These are phyloP conservation scores for Myxozyma neotropica DNA, from an alignment of 805 yeast species.

Conservation along the genomic window DNA sequence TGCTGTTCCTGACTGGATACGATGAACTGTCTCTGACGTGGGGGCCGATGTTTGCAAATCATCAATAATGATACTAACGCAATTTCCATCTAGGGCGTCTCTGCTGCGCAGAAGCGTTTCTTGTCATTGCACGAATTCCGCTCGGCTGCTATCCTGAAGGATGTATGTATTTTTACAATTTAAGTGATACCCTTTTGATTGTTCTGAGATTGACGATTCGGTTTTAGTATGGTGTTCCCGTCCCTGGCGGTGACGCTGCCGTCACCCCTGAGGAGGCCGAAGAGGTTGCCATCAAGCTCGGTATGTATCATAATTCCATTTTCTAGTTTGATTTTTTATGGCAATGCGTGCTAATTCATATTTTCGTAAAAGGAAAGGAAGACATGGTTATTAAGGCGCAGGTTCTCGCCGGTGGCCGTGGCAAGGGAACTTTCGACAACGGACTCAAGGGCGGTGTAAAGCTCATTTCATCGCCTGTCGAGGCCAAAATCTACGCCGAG, in stretches of 20 bases:
- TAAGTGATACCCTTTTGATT: no score
- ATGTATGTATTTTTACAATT: no score
- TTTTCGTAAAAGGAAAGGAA: slow-evolving; percentile 52
- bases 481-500: slow-evolving; percentile 81
- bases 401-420: slow-evolving; percentile 99
- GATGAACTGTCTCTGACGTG: no score
- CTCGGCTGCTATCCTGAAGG: slow-evolving; percentile 80
- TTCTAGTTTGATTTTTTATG: no score
- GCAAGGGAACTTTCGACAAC: slow-evolving; percentile 95
- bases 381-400: slow-evolving; percentile 97
- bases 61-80: no score
- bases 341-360: neutral
- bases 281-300: slow-evolving; percentile 72
- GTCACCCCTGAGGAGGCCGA: slow-evolving; percentile 86
- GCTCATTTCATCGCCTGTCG: slow-evolving; percentile 79
- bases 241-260: slow-evolving; percentile 91
- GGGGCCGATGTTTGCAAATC: no score
- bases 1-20: no score
- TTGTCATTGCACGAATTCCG: slow-evolving; percentile 95
- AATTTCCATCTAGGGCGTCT: neutral
- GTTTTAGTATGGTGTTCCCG: slow-evolving; percentile 79
- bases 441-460: slow-evolving; percentile 97
- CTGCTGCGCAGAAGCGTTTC: slow-evolving; percentile 54
- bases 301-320: no score
- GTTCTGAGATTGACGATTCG: no score